Percentiles rank a stretch among this genome's conserved stretches.
These are phyloP conservation scores for Kwoniella pini DNA, from an alignment of 768 basidiomycete genomes.

Conservation along the genomic window DNA sequence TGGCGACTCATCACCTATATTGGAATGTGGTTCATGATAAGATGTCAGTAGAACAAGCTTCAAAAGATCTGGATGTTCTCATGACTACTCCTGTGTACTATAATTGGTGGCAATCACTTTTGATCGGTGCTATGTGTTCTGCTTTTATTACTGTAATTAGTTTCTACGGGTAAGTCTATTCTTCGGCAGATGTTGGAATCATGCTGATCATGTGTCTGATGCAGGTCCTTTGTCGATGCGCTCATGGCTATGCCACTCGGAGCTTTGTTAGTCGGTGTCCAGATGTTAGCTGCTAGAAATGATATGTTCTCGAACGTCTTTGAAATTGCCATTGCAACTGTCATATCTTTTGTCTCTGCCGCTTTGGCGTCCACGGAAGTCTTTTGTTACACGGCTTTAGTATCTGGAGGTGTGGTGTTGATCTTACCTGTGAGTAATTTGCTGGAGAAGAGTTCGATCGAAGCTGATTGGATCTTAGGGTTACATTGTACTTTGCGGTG, in stretches of 20 bases:
- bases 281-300: constrained; percentile 70
- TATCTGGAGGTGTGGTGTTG: constrained; percentile 73
- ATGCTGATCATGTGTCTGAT: too few species aligned
- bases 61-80: constrained; percentile 66
- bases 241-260: constrained; percentile 74
- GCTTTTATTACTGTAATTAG: constrained; percentile 62
- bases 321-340: constrained; percentile 75
- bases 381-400: constrained; percentile 80
- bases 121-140: constrained; percentile 77
- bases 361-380: constrained; percentile 67
- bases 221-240: constrained; percentile 72
- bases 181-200: too few species aligned
- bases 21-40: constrained; percentile 84
- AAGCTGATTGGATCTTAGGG: constrained; percentile 28
- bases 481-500: constrained; percentile 59
- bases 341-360: constrained; percentile 76
- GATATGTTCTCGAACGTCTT: constrained; percentile 74
- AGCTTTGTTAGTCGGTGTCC: constrained; percentile 69
- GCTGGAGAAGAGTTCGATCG: neutral
- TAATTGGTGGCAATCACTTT: constrained; percentile 61
- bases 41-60: constrained; percentile 72
- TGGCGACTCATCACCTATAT: constrained; percentile 69
- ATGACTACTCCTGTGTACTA: constrained; percentile 71
- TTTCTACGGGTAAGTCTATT: constrained; percentile 46
- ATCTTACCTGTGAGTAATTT: constrained; percentile 68